phyloP scores from a whole-genome alignment of 2,329 filamentous ascomycete species.

The Tothia fuscella region DNA sequence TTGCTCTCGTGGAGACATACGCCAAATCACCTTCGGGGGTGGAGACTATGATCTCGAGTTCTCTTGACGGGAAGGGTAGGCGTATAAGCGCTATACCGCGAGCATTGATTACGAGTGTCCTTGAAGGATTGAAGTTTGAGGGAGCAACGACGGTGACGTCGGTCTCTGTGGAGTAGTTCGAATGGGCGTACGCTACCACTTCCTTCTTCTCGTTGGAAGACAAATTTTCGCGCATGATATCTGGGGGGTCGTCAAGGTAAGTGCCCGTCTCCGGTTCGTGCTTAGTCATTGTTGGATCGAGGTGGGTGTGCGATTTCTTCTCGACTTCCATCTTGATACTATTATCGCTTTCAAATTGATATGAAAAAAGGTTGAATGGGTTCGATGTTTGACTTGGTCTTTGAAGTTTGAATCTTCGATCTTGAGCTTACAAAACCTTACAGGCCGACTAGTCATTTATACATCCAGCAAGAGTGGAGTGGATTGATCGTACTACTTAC shows the following conservation, averaged over 20 bases:
- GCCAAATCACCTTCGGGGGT: constrained; percentile 27
- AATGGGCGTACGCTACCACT: background rate
- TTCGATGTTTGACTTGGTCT: no score
- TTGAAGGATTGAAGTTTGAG: constrained; percentile 30
- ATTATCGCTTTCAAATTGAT: no score
- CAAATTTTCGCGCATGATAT: background rate
- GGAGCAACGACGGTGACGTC: background rate
- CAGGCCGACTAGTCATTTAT: no score
- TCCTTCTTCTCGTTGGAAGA: background rate
- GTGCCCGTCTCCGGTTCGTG: background rate
- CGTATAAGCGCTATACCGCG: constrained; percentile 32
- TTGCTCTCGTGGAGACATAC: constrained; percentile 41
- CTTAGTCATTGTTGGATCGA: no score
- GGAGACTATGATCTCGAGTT: constrained; percentile 26
- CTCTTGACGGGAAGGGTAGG: constrained; percentile 28
- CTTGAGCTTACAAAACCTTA: no score
- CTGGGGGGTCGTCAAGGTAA: constrained; percentile 1
- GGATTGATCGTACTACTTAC: no score
- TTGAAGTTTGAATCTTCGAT: no score
- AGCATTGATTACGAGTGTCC: constrained; percentile 38
- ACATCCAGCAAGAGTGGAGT: no score
- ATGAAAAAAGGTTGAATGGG: no score
- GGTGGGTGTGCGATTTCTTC: no score
- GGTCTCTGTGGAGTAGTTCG: background rate
- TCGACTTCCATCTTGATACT: no score